Evolutionary conservation across 257 asterid genomes (phyloP), one percentile per base, ranked within the genome.

Genomic region (Nicotiana sylvestris): DNA sequence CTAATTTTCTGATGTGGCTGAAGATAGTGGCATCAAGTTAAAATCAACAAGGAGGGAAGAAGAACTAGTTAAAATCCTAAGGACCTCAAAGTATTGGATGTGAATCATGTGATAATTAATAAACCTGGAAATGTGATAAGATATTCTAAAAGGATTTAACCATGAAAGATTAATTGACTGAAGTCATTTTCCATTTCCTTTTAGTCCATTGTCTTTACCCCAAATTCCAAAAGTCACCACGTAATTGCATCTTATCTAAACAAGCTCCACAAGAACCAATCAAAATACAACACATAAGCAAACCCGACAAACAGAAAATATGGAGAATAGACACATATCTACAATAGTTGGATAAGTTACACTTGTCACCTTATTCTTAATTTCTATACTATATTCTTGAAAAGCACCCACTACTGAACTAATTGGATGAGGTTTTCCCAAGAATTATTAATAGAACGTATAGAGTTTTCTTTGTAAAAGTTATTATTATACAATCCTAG

Each of bases 171-270:
- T n/a, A 51, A 76, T 51, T 7, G 80, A 76, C 80, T 5, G 21
- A 80, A 37, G 76, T 62, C 77, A 81, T 65, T 65, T 78, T 78
- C 83, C 56, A 57, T 27, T 67, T 56, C 49, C 78, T 79, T 83
- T 78, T 27, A 29, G 12, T 7, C 21, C 60, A 13, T 29, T 56
- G 81, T 39, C 21, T 62, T 58, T 51, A 83, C 82, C 68, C 80
- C 30, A 78, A 66, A 66, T 46, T 83, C 37, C 83, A 78, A 76
- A 49, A 76, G 21, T 2, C 27, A 76, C 46, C 64, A 76, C 80
- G 80, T 76, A 76, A 51, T 61, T 49, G 29, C 29, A 76, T 83
- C 86, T 83, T 83, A 78, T 83, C 86, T 81, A 39, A 67, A 78
- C 29, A 57, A 78, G 53, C 70, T 64, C 46, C 80, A 62, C 58